These are phyloP conservation scores for Mycosphaerella sp. DNA, from an alignment of 2,329 filamentous ascomycete species.

Conservation along the genomic window DNA sequence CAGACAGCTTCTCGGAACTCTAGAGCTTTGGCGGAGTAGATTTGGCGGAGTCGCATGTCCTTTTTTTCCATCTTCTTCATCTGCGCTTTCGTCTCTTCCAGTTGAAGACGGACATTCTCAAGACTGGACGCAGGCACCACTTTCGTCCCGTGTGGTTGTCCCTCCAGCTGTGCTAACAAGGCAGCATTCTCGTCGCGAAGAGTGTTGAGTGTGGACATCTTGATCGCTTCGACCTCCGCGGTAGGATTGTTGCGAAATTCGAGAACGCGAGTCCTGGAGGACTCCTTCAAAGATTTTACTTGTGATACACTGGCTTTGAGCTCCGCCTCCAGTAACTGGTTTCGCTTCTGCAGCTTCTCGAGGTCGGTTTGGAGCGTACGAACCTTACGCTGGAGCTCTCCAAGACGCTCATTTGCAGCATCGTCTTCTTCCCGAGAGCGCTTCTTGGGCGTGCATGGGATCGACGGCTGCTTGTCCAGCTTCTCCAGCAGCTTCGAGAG, in stretches of 20 bases:
- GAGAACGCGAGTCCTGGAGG: constrained; percentile 72
- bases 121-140: constrained; percentile 72
- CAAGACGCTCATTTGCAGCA: constrained; percentile 62
- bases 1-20: constrained; percentile 96
- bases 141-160: constrained; percentile 43
- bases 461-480: constrained; percentile 54
- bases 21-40: constrained; percentile 82
- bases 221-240: constrained; percentile 74
- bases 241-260: constrained; percentile 91
- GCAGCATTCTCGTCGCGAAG: constrained; percentile 79
- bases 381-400: constrained; percentile 80
- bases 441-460: constrained; percentile 48
- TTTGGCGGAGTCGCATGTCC: constrained; percentile 78
- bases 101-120: constrained; percentile 65
- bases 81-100: constrained; percentile 51
- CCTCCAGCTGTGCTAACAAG: constrained; percentile 58
- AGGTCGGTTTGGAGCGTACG: constrained; percentile 76
- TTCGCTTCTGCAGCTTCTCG: constrained; percentile 60
- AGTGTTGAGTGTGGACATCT: constrained; percentile 68
- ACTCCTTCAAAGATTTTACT: constrained; percentile 58
- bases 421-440: constrained; percentile 42
- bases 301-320: constrained; percentile 66
- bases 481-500: constrained; percentile 47
- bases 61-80: constrained; percentile 68
- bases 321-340: constrained; percentile 67